phyloP scores from a whole-genome alignment of 495 filamentous ascomycete species.

The Jackrogersella minutella region DNA sequence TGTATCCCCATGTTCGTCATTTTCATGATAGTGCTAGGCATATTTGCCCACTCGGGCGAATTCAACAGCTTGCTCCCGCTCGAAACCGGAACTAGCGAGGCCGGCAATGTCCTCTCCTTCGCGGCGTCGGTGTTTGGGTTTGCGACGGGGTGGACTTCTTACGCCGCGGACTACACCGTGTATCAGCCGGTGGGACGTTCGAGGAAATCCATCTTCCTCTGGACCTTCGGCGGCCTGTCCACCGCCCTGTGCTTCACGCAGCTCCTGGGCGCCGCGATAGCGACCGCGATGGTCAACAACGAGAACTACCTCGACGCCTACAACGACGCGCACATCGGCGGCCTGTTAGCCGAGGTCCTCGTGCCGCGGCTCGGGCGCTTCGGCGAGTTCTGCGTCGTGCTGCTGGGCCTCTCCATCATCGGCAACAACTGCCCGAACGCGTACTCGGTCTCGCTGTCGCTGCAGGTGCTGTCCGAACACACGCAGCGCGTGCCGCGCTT shows the following conservation, averaged over 20 bases:
- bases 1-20: conserved; percentile 82
- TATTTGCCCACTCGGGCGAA: conserved; percentile 76
- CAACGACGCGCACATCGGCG: conserved; percentile 68
- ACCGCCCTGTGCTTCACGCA: conserved; percentile 78
- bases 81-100: conserved; percentile 64
- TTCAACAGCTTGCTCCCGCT: conserved; percentile 74
- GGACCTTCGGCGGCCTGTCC: conserved; percentile 75
- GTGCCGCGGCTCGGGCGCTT: conserved; percentile 73
- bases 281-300: conserved; percentile 66
- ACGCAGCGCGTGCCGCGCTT: conserved; percentile 78
- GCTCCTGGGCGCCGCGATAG: conserved; percentile 79
- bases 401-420: conserved; percentile 81
- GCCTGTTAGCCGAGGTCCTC: conserved; percentile 73
- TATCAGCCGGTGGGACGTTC: conserved; percentile 74
- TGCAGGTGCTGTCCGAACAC: conserved; percentile 73
- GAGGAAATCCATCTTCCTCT: conserved; percentile 69
- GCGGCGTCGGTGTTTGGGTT: conserved; percentile 79
- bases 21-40: conserved; percentile 78
- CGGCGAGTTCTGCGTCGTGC: conserved; percentile 82
- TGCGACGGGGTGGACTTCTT: conserved; percentile 81
- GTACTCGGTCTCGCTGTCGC: conserved; percentile 79
- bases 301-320: conserved; percentile 69
- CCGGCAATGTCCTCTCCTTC: conserved; percentile 74
- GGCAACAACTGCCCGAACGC: conserved; percentile 91
- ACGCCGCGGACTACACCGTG: conserved; percentile 84